Evolutionary conservation across 1,284 basidiomycete genomes (phyloP).

Genomic region (Fistulinella cinereoalba): DNA sequence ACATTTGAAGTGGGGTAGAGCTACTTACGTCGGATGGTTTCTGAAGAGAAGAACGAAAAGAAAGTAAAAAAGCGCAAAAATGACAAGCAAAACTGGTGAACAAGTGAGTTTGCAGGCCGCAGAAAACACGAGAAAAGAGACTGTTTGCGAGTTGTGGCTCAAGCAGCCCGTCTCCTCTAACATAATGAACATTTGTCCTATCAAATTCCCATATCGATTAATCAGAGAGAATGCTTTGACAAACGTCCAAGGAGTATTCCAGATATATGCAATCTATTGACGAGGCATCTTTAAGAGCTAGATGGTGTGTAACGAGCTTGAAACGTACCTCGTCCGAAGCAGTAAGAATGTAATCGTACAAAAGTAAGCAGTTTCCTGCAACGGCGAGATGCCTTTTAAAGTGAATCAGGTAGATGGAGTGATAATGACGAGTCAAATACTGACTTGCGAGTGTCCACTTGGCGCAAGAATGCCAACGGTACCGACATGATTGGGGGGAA

Average conservation of each 20-base stretch:
- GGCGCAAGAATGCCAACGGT: background rate
- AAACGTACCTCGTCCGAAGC: slow-evolving; percentile 17
- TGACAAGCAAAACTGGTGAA: slow-evolving; percentile 18
- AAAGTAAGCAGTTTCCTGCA: slow-evolving; percentile 12
- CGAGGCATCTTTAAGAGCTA: background rate
- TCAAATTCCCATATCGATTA: slow-evolving; percentile 16
- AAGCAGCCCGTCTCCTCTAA: background rate
- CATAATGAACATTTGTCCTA: slow-evolving; percentile 4
- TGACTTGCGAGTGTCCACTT: slow-evolving; percentile 18
- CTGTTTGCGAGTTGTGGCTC: background rate
- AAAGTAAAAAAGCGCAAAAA: slow-evolving; percentile 4
- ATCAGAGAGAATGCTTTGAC: slow-evolving; percentile 13
- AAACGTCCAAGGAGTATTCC: slow-evolving; percentile 9
- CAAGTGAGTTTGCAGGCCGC: background rate
- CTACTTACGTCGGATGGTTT: slow-evolving; percentile 24
- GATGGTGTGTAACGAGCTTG: too few relatives aligned
- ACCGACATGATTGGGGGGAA: slow-evolving; percentile 7
- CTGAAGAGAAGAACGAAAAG: slow-evolving; percentile 15
- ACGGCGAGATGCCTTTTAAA: slow-evolving; percentile 7
- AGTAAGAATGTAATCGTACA: slow-evolving; percentile 20
- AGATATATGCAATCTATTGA: slow-evolving; percentile 11
- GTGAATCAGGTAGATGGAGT: background rate
- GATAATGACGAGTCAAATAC: background rate
- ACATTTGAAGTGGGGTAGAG: background rate
- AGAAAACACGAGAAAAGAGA: background rate